Evolutionary conservation across 1,139 yeast genomes (phyloP).

Genomic region (Ogataea hybrid): DNA sequence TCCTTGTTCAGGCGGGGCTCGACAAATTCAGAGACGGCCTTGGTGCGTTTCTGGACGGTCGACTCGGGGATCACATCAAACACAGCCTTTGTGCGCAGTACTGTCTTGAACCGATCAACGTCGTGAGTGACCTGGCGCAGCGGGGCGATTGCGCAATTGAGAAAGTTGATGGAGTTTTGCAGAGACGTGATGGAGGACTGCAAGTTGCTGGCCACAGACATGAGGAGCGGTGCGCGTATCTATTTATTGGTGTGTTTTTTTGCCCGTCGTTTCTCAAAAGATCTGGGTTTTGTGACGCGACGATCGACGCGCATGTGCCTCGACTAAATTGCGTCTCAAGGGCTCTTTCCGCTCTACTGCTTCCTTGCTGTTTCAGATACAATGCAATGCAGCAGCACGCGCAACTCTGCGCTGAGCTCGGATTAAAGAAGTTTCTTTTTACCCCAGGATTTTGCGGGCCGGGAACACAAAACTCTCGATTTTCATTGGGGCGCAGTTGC

Average conservation of each 20-base stretch:
- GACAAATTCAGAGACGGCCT: slow-evolving; percentile 19
- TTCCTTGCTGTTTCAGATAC: slow-evolving; percentile 5
- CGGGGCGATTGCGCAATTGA: slow-evolving; percentile 17
- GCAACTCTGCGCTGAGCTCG: background rate
- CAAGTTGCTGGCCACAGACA: slow-evolving; percentile 14
- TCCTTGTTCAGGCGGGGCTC: slow-evolving; percentile 26
- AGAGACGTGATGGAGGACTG: slow-evolving; percentile 17
- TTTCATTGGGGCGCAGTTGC: background rate
- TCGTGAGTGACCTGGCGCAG: slow-evolving; percentile 17
- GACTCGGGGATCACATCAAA: slow-evolving; percentile 30
- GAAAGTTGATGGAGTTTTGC: slow-evolving; percentile 16
- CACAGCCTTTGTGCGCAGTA: slow-evolving; percentile 18
- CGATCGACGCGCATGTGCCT: slow-evolving; percentile 6
- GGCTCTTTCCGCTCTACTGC: background rate
- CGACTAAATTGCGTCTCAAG: background rate
- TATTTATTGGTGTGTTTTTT: background rate
- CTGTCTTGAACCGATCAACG: slow-evolving; percentile 8
- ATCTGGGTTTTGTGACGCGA: background rate
- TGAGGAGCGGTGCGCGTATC: background rate
- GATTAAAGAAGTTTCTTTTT: background rate
- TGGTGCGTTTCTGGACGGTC: slow-evolving; percentile 19
- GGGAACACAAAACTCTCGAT: background rate
- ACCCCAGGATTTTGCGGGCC: background rate
- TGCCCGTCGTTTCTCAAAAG: background rate
- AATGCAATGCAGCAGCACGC: background rate